Conservation (phyloP, 192 early-diverging fungal genomes). For the Coemansia erecta region DNA sequence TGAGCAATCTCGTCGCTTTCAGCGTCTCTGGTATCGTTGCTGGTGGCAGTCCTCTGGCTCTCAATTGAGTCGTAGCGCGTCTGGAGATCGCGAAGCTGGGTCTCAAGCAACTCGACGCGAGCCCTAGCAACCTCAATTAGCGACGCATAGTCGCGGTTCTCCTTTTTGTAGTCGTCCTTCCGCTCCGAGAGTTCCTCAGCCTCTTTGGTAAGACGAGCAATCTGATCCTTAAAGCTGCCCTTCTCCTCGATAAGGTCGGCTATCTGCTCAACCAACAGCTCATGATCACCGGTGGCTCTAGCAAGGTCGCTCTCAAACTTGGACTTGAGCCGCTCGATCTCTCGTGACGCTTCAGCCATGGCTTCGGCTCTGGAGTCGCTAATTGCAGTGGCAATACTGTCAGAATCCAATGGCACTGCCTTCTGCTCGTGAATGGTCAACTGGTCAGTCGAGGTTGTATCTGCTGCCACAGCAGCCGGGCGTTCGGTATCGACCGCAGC, state of each 20-base stretch:
- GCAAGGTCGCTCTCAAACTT: neutral
- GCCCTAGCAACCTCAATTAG: neutral
- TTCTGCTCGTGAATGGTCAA: neutral
- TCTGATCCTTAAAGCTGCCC: neutral
- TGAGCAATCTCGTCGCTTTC: conserved; percentile 15
- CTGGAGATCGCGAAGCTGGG: conserved; percentile 6
- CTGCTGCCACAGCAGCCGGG: neutral
- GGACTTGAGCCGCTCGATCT: conserved; percentile 11
- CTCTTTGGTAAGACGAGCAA: neutral
- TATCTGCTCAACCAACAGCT: neutral
- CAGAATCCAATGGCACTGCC: neutral
- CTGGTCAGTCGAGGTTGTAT: neutral
- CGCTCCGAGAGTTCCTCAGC: neutral
- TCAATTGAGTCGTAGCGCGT: neutral
- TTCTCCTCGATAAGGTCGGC: neutral
- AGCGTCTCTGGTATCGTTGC: neutral
- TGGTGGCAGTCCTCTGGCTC: neutral
- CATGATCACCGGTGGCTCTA: neutral
- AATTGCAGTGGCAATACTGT: neutral
- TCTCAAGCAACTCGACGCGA: conserved; percentile 1
- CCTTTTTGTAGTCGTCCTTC: conserved; percentile 6
- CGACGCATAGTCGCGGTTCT: neutral
- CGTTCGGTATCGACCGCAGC: neutral
- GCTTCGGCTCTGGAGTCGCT: neutral
- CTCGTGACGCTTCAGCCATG: conserved; percentile 11